These are phyloP conservation scores for Ceratobasidium sp. DNA, from an alignment of 1,284 basidiomycete genomes.

Conservation along the genomic window DNA sequence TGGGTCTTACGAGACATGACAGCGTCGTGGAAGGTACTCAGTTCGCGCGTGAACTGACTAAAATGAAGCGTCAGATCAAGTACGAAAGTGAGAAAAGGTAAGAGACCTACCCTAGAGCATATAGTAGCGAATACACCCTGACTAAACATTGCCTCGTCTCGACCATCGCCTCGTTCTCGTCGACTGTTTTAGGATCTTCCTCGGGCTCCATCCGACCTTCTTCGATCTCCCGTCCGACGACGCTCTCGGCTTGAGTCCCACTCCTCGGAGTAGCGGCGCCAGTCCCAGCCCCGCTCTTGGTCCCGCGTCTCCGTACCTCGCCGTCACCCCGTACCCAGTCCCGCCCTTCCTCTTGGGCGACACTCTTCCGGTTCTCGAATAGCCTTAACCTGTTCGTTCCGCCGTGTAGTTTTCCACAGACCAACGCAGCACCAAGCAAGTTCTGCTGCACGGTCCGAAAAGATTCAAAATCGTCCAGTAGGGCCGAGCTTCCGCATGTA, in stretches of 20 bases:
- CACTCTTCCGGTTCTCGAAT: constrained; percentile 32
- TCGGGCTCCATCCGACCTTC: constrained; percentile 43
- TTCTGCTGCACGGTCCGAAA: constrained; percentile 50
- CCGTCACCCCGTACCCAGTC: constrained; percentile 30
- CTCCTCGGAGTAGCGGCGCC: background rate
- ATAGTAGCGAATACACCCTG: constrained; percentile 56
- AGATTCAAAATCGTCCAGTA: constrained; percentile 47
- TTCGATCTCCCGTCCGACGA: constrained; percentile 22
- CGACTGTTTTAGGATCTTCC: constrained; percentile 40
- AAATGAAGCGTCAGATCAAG: too few relatives aligned
- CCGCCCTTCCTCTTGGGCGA: constrained; percentile 36
- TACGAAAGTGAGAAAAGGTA: constrained; percentile 6
- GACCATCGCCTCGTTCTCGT: constrained; percentile 44
- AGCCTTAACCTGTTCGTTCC: constrained; percentile 28
- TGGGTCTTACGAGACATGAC: constrained; percentile 46
- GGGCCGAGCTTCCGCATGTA: constrained; percentile 43
- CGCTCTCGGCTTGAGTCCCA: constrained; percentile 2
- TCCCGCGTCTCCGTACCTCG: constrained; percentile 1
- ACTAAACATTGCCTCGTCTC: constrained; percentile 51
- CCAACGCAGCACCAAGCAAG: constrained; percentile 48
- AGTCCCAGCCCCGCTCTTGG: background rate
- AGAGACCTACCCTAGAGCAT: constrained; percentile 54
- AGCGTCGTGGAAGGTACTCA: constrained; percentile 52
- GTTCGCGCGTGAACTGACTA: constrained; percentile 54
- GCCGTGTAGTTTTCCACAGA: constrained; percentile 48